Evolutionary conservation across 176 grass and related monocot genomes (phyloP).

Genomic region (Carex pumila): DNA sequence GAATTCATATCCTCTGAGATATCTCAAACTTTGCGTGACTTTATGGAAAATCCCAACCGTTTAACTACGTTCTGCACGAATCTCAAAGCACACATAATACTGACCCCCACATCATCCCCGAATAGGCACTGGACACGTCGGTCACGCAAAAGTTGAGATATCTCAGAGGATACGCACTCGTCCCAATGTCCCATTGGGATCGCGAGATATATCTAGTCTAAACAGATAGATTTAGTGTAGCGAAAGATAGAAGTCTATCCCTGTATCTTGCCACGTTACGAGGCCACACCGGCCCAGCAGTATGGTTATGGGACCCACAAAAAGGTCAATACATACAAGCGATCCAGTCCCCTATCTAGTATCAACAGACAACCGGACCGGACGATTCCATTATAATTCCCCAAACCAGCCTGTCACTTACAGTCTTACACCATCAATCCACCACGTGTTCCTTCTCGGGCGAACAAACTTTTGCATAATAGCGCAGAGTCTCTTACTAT

Average conservation of each 20-base stretch:
- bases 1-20: no score
- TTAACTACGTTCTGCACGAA: no score
- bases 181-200: background rate
- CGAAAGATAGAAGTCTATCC: background rate
- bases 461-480: background rate
- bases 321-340: background rate
- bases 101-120: no score
- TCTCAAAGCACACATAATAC: no score
- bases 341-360: no score
- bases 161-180: no score
- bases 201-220: background rate
- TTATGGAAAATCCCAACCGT: no score
- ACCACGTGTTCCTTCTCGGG: background rate
- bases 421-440: background rate
- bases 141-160: no score
- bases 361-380: no score
- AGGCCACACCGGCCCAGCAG: background rate
- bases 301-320: background rate
- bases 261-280: background rate
- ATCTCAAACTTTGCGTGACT: no score
- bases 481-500: background rate
- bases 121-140: no score
- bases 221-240: background rate
- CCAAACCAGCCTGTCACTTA: background rate
- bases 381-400: no score